Conservation (phyloP, 345 rosid species). For the Eucalyptus pauciflora region DNA sequence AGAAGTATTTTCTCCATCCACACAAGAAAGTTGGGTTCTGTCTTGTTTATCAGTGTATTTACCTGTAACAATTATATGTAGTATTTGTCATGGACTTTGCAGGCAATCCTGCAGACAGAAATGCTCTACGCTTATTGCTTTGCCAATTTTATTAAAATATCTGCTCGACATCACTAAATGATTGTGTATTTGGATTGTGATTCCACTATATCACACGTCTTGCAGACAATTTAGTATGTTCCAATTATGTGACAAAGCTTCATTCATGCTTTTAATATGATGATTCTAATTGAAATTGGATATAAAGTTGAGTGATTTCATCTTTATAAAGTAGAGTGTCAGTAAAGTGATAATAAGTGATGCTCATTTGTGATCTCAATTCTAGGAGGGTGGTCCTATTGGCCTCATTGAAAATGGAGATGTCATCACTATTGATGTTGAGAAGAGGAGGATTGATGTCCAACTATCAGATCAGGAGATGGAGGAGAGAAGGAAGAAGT, state of each 20-base stretch:
- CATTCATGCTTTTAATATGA: background rate
- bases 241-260: background rate
- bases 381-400: slow-evolving; percentile 96
- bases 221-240: background rate
- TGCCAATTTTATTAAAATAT: background rate
- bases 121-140: background rate
- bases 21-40: background rate
- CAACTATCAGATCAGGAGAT: slow-evolving; percentile 48
- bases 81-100: background rate
- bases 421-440: slow-evolving; percentile 59
- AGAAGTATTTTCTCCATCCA: background rate
- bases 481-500: slow-evolving; percentile 55
- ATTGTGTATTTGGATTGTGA: background rate
- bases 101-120: background rate
- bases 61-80: background rate
- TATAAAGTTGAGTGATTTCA: background rate
- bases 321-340: background rate
- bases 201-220: background rate
- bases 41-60: background rate
- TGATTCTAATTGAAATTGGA: background rate
- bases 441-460: slow-evolving; percentile 64
- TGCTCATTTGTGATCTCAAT: background rate
- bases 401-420: slow-evolving; percentile 80
- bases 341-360: background rate
- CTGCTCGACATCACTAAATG: background rate